Percentiles rank a stretch among this genome's conserved stretches.
phyloP scores from a whole-genome alignment of 345 rosid genomes.

The Boechera divaricarpa region DNA sequence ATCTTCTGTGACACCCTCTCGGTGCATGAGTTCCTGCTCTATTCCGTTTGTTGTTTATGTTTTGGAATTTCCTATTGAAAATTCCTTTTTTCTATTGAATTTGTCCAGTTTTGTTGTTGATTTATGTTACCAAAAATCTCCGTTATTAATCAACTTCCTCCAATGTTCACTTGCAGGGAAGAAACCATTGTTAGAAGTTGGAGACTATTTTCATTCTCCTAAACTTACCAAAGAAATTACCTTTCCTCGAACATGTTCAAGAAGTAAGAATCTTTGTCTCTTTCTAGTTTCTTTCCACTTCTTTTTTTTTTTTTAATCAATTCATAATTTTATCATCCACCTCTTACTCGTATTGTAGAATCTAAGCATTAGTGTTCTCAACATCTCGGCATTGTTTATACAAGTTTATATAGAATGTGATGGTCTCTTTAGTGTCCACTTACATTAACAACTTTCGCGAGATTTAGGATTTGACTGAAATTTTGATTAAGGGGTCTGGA shows the following conservation, averaged over 20 bases:
- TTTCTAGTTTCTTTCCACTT: conserved; percentile 1
- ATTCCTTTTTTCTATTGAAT: background rate
- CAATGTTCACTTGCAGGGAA: conserved; percentile 18
- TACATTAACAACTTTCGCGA: background rate
- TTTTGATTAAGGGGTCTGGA: background rate
- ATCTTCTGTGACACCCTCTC: background rate
- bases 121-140: background rate
- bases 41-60: background rate
- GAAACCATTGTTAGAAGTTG: background rate
- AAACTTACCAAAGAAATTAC: conserved; percentile 7
- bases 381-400: background rate
- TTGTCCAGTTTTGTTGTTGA: background rate
- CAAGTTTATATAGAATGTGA: background rate
- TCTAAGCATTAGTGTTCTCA: background rate
- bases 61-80: background rate
- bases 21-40: conserved; percentile 17
- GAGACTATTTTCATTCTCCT: conserved; percentile 11
- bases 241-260: conserved; percentile 42
- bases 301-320: background rate
- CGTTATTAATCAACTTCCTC: background rate
- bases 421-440: background rate
- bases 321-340: background rate
- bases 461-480: background rate
- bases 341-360: background rate
- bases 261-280: conserved; percentile 39